Base-by-base conservation (phyloP, 1,284 basidiomycete species). In the Ceratobasidium sp. region DNA sequence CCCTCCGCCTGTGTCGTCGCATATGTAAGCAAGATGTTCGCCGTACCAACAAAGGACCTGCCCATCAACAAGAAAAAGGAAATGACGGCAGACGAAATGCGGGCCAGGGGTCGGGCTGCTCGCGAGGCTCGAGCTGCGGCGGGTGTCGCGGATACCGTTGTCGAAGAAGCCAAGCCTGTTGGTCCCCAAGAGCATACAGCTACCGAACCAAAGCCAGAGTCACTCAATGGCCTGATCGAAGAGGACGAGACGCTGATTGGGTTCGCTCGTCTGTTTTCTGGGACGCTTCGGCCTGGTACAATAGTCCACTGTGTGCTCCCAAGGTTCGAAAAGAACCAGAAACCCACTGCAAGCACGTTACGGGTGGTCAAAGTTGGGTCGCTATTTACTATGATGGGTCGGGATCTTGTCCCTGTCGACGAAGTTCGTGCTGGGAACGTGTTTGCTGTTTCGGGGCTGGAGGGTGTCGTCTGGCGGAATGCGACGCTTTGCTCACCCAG, bases 11-110 rank as follows among this genome's bases (percentile, higher is more conserved):
- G 84, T 72, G 84, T 95, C n/a, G 88, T 91, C 14, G 94, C 90
- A 3, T 98, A 97, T 81, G 93, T 99, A 71, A 98, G 94, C 85
- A 99, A 99, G 82, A 99, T 99, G 97, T 98, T 99, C 81, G 96
- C 96, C 0, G 91, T 98, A 0, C 84, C 89, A 27, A 84, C 83
- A 22, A 88, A 88, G 71, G 93, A 97, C 62, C 83, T 99, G 39
- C 97, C 97, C 0, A 92, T 96, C 79, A 91, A 92, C 81, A 94
- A 92, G 83, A 89, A 90, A 79, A 90, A 86, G 77, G 85, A 88
- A 31, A 80, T 95, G 72, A 94, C 92, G 0, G 94, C 93, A 0
- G 95, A 98, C 43, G 94, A 98, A 81, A 92, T 98, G 90, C 86
- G 95, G 29, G 84, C 86, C 22, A 85, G 87, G 72, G 93, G 91